These are phyloP conservation scores for Candida neerlandica DNA, from an alignment of 1,139 yeast genomes.

Conservation along the genomic window DNA sequence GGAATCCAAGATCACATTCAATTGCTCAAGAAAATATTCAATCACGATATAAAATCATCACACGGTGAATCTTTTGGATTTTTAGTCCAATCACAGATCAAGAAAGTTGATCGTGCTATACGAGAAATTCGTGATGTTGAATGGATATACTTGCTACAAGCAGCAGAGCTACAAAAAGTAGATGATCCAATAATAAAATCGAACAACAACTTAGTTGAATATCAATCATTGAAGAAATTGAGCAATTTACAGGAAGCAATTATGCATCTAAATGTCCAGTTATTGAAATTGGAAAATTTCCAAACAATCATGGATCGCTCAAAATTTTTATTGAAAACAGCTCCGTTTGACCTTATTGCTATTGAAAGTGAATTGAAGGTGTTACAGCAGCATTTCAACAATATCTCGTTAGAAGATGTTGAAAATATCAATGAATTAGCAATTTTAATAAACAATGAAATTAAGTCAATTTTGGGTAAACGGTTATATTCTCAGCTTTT, in stretches of 20 bases:
- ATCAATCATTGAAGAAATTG: conserved; percentile 41
- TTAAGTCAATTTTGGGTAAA: conserved; percentile 33
- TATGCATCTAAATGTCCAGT: conserved; percentile 29
- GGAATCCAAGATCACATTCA: conserved; percentile 49
- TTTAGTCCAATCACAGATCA: conserved; percentile 44
- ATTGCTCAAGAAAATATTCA: conserved; percentile 31
- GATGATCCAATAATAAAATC: conserved; percentile 14
- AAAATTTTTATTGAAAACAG: conserved; percentile 27
- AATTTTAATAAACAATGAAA: conserved; percentile 39
- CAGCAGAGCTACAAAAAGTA: conserved; percentile 41
- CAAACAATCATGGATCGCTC: conserved; percentile 21
- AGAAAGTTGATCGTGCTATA: conserved; percentile 27
- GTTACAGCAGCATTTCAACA: conserved; percentile 47
- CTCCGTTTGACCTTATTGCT: conserved; percentile 26
- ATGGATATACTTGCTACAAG: conserved; percentile 62
- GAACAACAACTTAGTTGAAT: conserved; percentile 36
- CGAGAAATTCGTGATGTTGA: conserved; percentile 34
- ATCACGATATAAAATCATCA: conserved; percentile 19
- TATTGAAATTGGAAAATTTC: conserved; percentile 32
- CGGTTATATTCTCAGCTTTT: conserved; percentile 18
- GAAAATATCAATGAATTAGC: conserved; percentile 41
- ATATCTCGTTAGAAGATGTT: conserved; percentile 45
- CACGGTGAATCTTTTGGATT: conserved; percentile 42
- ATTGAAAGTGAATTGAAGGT: conserved; percentile 24
- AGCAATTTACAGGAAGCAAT: conserved; percentile 41